phyloP scores from a whole-genome alignment of 2,329 filamentous ascomycete species.

The Coniochaeta ligniaria region DNA sequence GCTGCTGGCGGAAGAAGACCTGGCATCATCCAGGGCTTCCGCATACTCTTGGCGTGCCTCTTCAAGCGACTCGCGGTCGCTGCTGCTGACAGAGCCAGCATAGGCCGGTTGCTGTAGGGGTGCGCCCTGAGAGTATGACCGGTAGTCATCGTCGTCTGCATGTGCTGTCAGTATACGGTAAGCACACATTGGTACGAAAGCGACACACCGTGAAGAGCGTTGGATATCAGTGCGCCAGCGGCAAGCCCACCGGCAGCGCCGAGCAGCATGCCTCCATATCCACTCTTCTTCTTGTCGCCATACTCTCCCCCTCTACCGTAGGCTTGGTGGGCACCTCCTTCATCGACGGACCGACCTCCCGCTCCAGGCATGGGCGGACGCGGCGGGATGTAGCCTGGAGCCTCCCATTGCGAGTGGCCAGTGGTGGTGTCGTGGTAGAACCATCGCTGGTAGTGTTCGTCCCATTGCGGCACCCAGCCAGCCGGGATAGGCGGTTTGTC shows the following conservation, averaged over 20 bases:
- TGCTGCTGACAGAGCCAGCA: slow-evolving; percentile 6
- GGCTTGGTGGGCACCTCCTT: slow-evolving; percentile 4
- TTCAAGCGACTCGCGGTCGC: slow-evolving; percentile 22
- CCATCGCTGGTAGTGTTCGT: slow-evolving; percentile 44
- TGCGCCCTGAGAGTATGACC: slow-evolving; percentile 5
- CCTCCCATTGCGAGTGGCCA: slow-evolving; percentile 50
- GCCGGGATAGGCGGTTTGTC: slow-evolving; percentile 37
- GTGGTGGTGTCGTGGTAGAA: slow-evolving; percentile 51
- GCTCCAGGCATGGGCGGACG: slow-evolving; percentile 9
- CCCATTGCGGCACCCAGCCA: slow-evolving; percentile 50
- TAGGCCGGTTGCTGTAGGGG: slow-evolving; percentile 2
- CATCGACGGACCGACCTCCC: slow-evolving; percentile 2
- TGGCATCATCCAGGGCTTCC: slow-evolving; percentile 17
- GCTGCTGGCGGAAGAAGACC: slow-evolving; percentile 12
- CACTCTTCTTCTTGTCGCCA: slow-evolving; percentile 28
- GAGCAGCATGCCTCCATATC: slow-evolving; percentile 43
- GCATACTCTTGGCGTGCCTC: slow-evolving; percentile 32
- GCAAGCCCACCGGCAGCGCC: slow-evolving; percentile 49
- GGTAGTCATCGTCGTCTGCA: slow-evolving; percentile 21
- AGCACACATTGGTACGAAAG: background rate
- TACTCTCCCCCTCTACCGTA: slow-evolving; percentile 4
- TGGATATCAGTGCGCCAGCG: slow-evolving; percentile 49
- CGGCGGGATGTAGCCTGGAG: slow-evolving; percentile 18
- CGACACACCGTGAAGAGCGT: slow-evolving; percentile 43
- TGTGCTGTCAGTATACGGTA: background rate